These are phyloP conservation scores for Sporobolomyces roseus DNA, from an alignment of 768 basidiomycete genomes.

Conservation along the genomic window DNA sequence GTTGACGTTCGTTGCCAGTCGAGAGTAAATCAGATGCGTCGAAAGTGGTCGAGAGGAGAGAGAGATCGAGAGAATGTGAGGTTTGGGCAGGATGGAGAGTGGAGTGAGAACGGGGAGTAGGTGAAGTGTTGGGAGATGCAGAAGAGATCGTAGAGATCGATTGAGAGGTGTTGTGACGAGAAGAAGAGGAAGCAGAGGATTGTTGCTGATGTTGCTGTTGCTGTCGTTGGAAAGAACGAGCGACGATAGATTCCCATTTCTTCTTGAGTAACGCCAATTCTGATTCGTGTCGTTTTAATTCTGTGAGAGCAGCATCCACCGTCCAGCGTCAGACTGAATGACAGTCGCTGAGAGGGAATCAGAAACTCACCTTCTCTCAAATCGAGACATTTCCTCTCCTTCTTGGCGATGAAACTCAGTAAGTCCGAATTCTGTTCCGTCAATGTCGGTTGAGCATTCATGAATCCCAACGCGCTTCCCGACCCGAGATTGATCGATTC, in stretches of 20 bases:
- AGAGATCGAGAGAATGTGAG: constrained; percentile 36
- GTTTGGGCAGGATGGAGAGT: constrained; percentile 1
- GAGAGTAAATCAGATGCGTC: constrained; percentile 6
- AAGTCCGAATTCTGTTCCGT: constrained; percentile 41
- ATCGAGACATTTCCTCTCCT: constrained; percentile 45
- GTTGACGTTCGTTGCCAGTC: background rate
- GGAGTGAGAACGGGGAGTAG: constrained; percentile 4
- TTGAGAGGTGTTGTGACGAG: background rate
- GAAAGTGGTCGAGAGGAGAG: constrained; percentile 29
- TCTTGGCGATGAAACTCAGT: constrained; percentile 45
- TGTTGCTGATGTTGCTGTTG: constrained; percentile 12
- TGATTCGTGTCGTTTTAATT: constrained; percentile 43
- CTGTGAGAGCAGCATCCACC: constrained; percentile 19
- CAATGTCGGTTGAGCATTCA: constrained; percentile 24
- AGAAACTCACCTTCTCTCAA: constrained; percentile 42
- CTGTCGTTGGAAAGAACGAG: constrained; percentile 22
- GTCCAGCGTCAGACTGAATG: too few relatives aligned
- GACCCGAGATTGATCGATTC: background rate
- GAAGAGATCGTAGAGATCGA: constrained; percentile 17
- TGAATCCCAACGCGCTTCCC: background rate
- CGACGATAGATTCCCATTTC: constrained; percentile 44
- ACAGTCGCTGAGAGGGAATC: background rate
- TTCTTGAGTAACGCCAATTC: constrained; percentile 40
- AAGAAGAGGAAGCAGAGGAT: too few relatives aligned
- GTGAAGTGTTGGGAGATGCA: constrained; percentile 20